phyloP scores from a whole-genome alignment of 768 basidiomycete genomes.

The Calvatia gigantea region DNA sequence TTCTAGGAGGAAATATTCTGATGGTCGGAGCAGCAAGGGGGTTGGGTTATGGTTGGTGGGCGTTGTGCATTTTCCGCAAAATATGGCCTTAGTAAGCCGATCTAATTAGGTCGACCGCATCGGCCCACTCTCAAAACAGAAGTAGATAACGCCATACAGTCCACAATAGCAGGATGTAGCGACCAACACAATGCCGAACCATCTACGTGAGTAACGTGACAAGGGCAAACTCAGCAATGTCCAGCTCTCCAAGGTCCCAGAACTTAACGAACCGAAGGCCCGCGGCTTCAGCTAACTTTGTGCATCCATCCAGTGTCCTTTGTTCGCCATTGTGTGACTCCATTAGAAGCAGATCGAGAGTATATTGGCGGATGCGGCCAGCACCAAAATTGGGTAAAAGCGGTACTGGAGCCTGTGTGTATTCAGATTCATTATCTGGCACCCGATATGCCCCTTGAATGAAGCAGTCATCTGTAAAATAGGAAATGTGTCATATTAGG shows the following conservation, averaged over 20 bases:
- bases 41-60: no score
- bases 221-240: constrained; percentile 24
- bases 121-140: no score
- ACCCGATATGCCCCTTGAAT: constrained; percentile 24
- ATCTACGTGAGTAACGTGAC: no score
- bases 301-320: constrained; percentile 37
- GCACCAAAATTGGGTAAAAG: constrained; percentile 46
- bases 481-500: background rate
- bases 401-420: constrained; percentile 35
- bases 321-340: constrained; percentile 36
- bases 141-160: no score
- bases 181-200: no score
- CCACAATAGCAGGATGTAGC: no score
- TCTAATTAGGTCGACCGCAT: no score
- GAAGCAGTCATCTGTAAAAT: constrained; percentile 36
- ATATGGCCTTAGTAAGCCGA: no score
- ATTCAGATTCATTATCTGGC: background rate
- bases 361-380: constrained; percentile 35
- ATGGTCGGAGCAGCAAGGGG: no score
- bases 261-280: constrained; percentile 29
- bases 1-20: no score
- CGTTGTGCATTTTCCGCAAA: no score
- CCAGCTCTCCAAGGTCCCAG: constrained; percentile 29
- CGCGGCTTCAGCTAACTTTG: constrained; percentile 26
- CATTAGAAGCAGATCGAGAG: constrained; percentile 46